Evolutionary conservation across 1,284 basidiomycete genomes (phyloP), one percentile per base, ranked within the genome.

Genomic region (Inonotus obliquus): DNA sequence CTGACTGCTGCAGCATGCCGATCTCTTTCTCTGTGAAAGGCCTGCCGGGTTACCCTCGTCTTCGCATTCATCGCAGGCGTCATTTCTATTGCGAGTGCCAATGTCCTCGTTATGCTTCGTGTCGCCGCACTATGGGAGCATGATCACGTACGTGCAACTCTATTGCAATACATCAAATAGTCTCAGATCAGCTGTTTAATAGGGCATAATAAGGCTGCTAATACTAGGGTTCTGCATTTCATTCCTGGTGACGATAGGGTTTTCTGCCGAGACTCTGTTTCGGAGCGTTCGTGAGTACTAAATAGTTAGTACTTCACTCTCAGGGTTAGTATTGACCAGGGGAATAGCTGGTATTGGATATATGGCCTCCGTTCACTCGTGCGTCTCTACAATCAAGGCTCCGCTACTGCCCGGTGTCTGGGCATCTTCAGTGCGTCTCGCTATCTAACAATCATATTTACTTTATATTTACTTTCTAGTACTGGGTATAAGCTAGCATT

Each of bases 401-500:
- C n/a, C 38, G 13, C 27, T 27, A 14, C 44, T 64, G 13, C 37
- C 60, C 4, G 59, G 19, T 21, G 60, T 61, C 1, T 64, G 63
- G 63, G 59, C 49, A 2, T 64, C 63, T 32, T 41, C 51, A 10
- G 63, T 64, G n/a, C n/a, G n/a, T n/a, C n/a, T n/a, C n/a, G n/a
- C n/a, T n/a, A n/a, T n/a, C n/a, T n/a, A n/a, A n/a, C n/a, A n/a
- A n/a, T 44, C 23, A 63, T 59, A 14, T 29, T 9, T 11, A 19
- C n/a, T n/a, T n/a, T n/a, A n/a, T n/a, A n/a, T n/a, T n/a, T n/a
- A n/a, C n/a, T n/a, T n/a, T n/a, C n/a, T n/a, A n/a, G n/a, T n/a
- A n/a, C n/a, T n/a, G n/a, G n/a, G n/a, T n/a, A 32, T 54, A 35
- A 67, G 69, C 52, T 67, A 51, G 19, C 51, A 17, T 69, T 69